Evolutionary conservation across 1,139 yeast genomes (phyloP).

Genomic region (Pneumocystis carinii): DNA sequence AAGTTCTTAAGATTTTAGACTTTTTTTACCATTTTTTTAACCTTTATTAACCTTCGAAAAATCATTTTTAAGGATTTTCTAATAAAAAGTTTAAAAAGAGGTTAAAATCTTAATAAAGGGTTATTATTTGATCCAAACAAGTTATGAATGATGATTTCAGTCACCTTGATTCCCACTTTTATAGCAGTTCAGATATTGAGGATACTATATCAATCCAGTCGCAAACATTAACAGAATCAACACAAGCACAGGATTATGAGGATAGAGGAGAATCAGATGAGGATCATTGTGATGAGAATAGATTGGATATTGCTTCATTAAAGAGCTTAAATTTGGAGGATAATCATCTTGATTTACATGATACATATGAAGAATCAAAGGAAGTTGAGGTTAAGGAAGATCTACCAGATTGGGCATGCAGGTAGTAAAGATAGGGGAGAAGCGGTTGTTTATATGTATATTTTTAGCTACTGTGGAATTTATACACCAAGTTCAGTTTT

Average conservation of each 20-base stretch:
- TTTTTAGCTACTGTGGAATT: constrained; percentile 50
- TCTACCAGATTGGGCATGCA: not conserved
- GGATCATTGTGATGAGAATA: not conserved
- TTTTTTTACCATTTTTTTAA: not conserved
- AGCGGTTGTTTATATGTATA: not conserved
- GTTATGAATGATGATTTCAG: not conserved
- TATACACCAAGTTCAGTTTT: constrained; percentile 52
- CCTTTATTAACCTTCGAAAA: not conserved
- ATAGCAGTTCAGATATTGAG: not conserved
- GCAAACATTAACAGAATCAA: not conserved
- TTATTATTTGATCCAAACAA: not conserved
- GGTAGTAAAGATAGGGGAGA: not conserved
- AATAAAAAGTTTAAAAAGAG: not conserved
- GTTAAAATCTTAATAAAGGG: not conserved
- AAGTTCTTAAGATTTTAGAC: not conserved
- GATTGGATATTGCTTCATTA: not conserved
- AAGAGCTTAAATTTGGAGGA: not conserved
- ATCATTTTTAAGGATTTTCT: not conserved
- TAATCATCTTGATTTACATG: not conserved
- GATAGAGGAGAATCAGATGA: not conserved
- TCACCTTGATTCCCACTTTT: not conserved
- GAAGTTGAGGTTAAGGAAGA: not conserved
- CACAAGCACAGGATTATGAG: not conserved
- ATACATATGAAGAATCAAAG: not conserved
- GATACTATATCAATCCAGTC: not conserved